A percentile compares a stretch with the other conserved stretches of the same genome.
These are phyloP conservation scores for Pythium folliculosum DNA, from an alignment of 352 stramenopile genomes.

Conservation along the genomic window DNA sequence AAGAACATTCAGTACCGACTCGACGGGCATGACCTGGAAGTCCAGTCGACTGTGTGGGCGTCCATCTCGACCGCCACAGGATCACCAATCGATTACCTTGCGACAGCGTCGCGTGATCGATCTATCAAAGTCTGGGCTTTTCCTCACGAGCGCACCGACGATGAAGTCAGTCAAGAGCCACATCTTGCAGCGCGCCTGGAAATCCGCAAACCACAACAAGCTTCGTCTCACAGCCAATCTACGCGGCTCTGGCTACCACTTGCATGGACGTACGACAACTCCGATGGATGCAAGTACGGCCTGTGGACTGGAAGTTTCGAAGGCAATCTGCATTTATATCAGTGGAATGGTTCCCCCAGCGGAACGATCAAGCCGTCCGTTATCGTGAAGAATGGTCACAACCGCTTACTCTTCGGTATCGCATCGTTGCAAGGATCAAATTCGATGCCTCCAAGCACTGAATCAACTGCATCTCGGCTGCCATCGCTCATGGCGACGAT, in stretches of 20 bases:
- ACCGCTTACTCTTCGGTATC: constrained; percentile 68
- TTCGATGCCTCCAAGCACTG: not conserved
- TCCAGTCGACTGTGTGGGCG: constrained; percentile 60
- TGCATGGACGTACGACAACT: constrained; percentile 43
- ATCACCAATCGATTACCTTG: constrained; percentile 36
- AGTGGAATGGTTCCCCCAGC: constrained; percentile 35
- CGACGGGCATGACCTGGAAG: constrained; percentile 70
- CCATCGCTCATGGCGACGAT: constrained; percentile 47
- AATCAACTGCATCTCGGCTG: not conserved
- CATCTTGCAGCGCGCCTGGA: constrained; percentile 29
- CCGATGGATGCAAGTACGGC: constrained; percentile 22
- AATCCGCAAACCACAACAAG: constrained; percentile 66
- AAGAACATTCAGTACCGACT: constrained; percentile 43
- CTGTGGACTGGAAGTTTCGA: constrained; percentile 77
- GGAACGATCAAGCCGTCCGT: constrained; percentile 40
- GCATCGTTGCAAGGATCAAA: constrained; percentile 25
- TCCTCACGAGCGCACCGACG: not conserved
- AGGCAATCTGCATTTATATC: constrained; percentile 63
- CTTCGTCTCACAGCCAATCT: constrained; percentile 59
- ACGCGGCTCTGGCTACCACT: constrained; percentile 75
- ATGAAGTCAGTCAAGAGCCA: constrained; percentile 19
- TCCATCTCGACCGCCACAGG: not conserved
- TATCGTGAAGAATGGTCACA: constrained; percentile 64
- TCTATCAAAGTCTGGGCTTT: constrained; percentile 66
- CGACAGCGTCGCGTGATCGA: constrained; percentile 69